phyloP scores from a whole-genome alignment of 805 yeast genomes.

The Monosporozyma yasuniensis region DNA sequence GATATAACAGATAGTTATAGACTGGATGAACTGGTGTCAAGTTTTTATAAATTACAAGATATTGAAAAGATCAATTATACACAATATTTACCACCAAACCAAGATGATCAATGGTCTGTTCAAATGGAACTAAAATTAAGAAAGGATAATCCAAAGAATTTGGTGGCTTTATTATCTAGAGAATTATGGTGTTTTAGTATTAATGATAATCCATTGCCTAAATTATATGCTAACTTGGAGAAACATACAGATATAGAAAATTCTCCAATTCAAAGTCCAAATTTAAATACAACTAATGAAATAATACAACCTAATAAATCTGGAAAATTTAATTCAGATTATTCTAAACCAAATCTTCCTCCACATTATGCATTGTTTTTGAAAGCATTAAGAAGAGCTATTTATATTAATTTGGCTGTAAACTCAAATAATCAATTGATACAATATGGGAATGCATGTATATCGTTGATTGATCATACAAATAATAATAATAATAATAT shows the following conservation, averaged over 20 bases:
- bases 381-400: constrained; percentile 39
- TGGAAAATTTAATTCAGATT: constrained; percentile 28
- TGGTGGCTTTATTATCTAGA: constrained; percentile 34
- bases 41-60: constrained; percentile 23
- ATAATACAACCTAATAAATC: constrained; percentile 18
- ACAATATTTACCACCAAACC: constrained; percentile 26
- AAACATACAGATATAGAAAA: not conserved
- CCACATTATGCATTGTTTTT: constrained; percentile 40
- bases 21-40: constrained; percentile 24
- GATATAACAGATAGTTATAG: constrained; percentile 10
- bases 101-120: constrained; percentile 35
- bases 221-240: constrained; percentile 9
- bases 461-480: constrained; percentile 15
- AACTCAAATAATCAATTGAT: constrained; percentile 30
- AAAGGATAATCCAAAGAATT: constrained; percentile 27
- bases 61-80: constrained; percentile 27
- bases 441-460: constrained; percentile 44
- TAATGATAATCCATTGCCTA: constrained; percentile 33
- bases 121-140: constrained; percentile 35
- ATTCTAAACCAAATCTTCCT: constrained; percentile 32
- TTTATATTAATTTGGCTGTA: constrained; percentile 30
- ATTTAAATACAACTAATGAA: not conserved
- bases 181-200: constrained; percentile 39
- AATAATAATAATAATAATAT: not conserved
- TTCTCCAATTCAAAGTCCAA: not conserved